Evolutionary conservation across 163 green algal species (phyloP).

Genomic region (Chloromonas sp.): DNA sequence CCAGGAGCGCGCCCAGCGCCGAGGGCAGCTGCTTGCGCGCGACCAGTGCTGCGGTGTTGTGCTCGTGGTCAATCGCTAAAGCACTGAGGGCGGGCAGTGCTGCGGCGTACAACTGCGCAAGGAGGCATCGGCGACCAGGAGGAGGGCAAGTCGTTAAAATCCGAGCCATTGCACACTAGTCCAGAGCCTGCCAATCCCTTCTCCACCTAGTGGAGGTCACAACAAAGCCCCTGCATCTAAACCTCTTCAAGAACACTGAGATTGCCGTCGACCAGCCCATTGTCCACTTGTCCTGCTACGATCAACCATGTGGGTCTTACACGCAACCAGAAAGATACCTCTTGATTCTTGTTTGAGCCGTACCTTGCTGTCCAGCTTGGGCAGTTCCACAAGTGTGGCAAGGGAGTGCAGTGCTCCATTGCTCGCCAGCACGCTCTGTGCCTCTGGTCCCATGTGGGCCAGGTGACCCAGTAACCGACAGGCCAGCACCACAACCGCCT

Average conservation of each 20-base stretch:
- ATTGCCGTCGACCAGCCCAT: no score
- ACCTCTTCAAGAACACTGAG: no score
- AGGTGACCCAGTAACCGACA: not conserved
- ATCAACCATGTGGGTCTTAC: no score
- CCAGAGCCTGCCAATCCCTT: no score
- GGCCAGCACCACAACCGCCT: not conserved
- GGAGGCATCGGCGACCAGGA: no score
- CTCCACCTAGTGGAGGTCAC: no score
- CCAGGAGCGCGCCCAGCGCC: not conserved
- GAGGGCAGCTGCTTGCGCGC: not conserved
- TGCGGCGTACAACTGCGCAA: not conserved
- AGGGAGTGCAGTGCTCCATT: not conserved
- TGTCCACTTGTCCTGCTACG: no score
- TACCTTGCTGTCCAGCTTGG: not conserved
- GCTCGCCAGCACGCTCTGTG: not conserved
- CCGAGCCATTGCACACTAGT: no score
- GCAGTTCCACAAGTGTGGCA: not conserved
- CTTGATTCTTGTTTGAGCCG: no score
- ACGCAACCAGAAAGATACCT: no score
- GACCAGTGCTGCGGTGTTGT: not conserved
- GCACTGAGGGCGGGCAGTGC: not conserved
- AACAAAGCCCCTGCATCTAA: no score
- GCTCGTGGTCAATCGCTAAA: not conserved
- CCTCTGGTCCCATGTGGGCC: not conserved
- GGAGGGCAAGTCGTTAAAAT: no score